Conservation (phyloP, 805 yeast species). For the Saccharomycodes ludwigii region DNA sequence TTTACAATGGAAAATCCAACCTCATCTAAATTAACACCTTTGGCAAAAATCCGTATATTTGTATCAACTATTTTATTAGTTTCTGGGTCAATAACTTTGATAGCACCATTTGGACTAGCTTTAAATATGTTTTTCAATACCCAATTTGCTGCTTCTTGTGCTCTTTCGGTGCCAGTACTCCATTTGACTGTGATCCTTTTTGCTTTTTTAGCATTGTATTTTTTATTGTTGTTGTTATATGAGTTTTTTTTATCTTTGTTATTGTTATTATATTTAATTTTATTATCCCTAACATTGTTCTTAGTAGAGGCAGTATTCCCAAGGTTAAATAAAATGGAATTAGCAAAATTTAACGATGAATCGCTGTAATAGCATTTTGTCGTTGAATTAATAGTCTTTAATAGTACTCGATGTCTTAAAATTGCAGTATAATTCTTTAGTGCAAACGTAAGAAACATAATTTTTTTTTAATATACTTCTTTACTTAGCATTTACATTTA, state of each 20-base stretch:
- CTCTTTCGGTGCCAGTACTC: constrained; percentile 21
- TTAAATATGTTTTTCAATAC: constrained; percentile 12
- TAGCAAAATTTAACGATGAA: too few species aligned
- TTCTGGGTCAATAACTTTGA: constrained; percentile 13
- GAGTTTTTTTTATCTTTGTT: background rate
- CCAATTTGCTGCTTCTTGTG: constrained; percentile 17
- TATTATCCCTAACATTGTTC: too few species aligned
- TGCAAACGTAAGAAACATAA: too few species aligned
- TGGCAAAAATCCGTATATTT: constrained; percentile 15
- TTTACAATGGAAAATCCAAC: constrained; percentile 17
- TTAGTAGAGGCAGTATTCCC: too few species aligned
- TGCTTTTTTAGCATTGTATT: constrained; percentile 1
- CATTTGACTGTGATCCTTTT: constrained; percentile 13
- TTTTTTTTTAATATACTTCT: too few species aligned
- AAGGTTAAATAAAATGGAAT: too few species aligned
- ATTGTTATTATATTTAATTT: background rate
- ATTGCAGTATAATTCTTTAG: too few species aligned
- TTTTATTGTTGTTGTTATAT: background rate
- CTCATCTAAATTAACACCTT: constrained; percentile 16
- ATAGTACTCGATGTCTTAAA: too few species aligned
- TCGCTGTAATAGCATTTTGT: too few species aligned
- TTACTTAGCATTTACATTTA: too few species aligned
- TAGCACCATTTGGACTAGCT: constrained; percentile 15
- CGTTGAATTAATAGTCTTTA: too few species aligned
- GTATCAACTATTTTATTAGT: constrained; percentile 12